These are phyloP conservation scores for Rhododendron kiyosumense DNA, from an alignment of 148 eudicot species.

Conservation along the genomic window DNA sequence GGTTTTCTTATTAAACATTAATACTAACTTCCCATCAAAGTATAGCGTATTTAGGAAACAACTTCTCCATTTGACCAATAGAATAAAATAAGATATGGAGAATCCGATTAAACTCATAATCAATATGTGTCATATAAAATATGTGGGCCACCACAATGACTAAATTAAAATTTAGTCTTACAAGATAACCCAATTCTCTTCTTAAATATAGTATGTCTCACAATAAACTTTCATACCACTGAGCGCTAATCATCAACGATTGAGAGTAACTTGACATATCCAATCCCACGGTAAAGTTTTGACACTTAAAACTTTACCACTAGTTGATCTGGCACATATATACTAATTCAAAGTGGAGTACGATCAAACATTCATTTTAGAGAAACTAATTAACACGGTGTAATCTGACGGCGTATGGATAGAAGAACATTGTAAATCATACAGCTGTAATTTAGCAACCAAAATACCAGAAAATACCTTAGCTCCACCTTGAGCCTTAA, in stretches of 20 bases:
- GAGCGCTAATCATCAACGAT: not conserved
- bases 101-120: too few relatives aligned
- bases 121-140: too few relatives aligned
- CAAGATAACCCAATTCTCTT: not conserved
- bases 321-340: not conserved
- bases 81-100: too few relatives aligned
- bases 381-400: not conserved
- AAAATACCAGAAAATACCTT: constrained; percentile 36
- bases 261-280: not conserved
- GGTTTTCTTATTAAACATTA: too few relatives aligned
- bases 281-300: not conserved
- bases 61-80: too few relatives aligned
- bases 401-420: not conserved
- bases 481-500: constrained; percentile 25
- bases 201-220: not conserved
- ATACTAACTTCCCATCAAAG: too few relatives aligned
- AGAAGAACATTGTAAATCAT: not conserved
- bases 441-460: not conserved
- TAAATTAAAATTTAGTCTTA: too few relatives aligned
- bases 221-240: not conserved
- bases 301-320: not conserved
- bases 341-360: not conserved
- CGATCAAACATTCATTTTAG: not conserved
- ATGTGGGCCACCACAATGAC: too few relatives aligned
- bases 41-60: too few relatives aligned